Evolutionary conservation across 2,329 filamentous ascomycete genomes (phyloP), one percentile per base, ranked within the genome.

Genomic region (Alternaria longipes): DNA sequence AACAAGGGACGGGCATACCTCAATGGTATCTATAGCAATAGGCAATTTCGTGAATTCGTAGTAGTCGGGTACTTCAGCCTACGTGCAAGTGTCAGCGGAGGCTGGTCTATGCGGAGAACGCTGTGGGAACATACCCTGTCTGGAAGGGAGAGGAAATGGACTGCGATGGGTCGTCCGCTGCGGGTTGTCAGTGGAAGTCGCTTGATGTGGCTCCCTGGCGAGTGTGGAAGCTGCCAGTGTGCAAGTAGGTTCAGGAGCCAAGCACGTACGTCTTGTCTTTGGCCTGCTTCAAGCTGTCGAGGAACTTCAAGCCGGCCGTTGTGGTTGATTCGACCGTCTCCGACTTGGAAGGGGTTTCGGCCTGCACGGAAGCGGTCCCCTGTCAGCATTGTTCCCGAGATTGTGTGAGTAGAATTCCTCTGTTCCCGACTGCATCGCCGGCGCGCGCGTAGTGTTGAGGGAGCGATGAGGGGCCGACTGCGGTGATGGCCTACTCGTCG

Each of bases 31-130:
- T 46, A 97, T 82, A 0, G 93, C 92, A 62, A 97, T 88, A 2
- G 93, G 93, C 75, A 96, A 86, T 66, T 88, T 87, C 62, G 91
- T 93, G 66, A 86, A 84, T 71, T 89, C 84, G 80, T 94, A 97
- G 80, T 97, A 97, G 20, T 91, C 89, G 44, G 89, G 86, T 68
- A 91, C 86, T 64, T 83, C 82, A 62, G 86, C 82, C 76, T 86
- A 82, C 36, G 47, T 52, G 59, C 46, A 54, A 20, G 44, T 22
- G 64, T 77, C 65, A 74, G 65, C 53, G 56, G 55, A n/a, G 9
- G 18, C 14, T 24, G 54, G 44, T 42, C 22, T 40, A 49, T 26
- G 58, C 45, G 40, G 62, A 59, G 53, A 60, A 57, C 44, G 56
- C 55, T 7, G n/a, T 30, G 58, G 41, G 56, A 41, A 69, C 77